Evolutionary conservation across 148 eudicot species (phyloP).

Genomic region (Rhododendron molle): DNA sequence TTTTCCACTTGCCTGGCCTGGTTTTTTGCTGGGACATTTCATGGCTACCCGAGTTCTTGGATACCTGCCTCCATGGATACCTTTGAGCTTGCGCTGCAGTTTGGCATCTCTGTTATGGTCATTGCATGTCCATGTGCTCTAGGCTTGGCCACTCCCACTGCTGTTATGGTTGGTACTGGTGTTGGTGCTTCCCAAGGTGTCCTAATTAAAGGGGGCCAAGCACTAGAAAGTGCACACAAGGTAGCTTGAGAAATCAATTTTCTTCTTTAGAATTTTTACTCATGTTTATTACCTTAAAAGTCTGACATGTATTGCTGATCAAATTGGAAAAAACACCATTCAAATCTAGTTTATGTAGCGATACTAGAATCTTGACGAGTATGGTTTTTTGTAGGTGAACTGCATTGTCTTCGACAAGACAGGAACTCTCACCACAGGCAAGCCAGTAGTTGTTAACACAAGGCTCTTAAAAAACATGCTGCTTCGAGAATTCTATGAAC

Average conservation of each 20-base stretch:
- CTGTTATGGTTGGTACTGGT: constrained; percentile 99
- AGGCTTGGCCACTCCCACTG: constrained; percentile 98
- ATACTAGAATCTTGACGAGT: background rate
- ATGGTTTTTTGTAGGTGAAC: background rate
- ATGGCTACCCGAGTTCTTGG: constrained; percentile 76
- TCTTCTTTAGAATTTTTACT: background rate
- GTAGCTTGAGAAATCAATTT: constrained; percentile 24
- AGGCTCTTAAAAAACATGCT: constrained; percentile 57
- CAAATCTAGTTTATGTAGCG: background rate
- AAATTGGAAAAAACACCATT: background rate
- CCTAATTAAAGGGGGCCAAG: constrained; percentile 95
- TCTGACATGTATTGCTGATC: background rate
- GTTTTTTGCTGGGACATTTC: constrained; percentile 72
- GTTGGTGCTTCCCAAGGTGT: constrained; percentile 98
- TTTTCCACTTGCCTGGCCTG: constrained; percentile 78
- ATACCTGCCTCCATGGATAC: constrained; percentile 90
- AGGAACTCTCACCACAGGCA: constrained; percentile 81
- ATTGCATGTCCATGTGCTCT: constrained; percentile 98
- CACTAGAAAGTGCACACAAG: constrained; percentile 92
- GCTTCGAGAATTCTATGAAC: constrained; percentile 62
- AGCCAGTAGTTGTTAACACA: constrained; percentile 80
- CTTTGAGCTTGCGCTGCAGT: constrained; percentile 90
- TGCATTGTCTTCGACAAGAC: constrained; percentile 89
- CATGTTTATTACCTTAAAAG: background rate
- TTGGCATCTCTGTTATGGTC: constrained; percentile 97